phyloP scores from a whole-genome alignment of 2,329 filamentous ascomycete genomes.

The Trichoderma sp. region DNA sequence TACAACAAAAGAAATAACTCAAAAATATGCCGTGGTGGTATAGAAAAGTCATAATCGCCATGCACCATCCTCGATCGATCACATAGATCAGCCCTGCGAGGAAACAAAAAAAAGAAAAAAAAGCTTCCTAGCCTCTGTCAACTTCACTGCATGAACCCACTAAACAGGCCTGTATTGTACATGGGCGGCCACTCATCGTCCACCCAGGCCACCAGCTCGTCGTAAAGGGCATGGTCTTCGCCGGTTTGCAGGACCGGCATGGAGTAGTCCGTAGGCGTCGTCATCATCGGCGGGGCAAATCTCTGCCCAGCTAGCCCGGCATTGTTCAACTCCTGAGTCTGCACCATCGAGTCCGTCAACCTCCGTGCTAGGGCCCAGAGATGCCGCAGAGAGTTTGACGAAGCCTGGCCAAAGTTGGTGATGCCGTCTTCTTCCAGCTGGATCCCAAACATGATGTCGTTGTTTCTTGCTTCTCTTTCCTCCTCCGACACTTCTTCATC shows the following conservation, averaged over 20 bases:
- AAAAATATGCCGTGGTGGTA: neutral
- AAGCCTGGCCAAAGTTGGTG: slow-evolving; percentile 27
- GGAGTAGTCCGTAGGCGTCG: slow-evolving; percentile 27
- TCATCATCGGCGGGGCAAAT: slow-evolving; percentile 24
- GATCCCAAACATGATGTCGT: slow-evolving; percentile 41
- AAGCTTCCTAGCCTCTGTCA: neutral
- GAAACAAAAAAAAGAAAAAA: neutral
- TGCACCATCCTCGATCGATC: neutral
- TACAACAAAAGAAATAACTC: neutral
- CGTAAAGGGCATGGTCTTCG: slow-evolving; percentile 33
- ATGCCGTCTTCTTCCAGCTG: slow-evolving; percentile 42
- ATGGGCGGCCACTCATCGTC: slow-evolving; percentile 37
- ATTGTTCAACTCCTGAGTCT: slow-evolving; percentile 14
- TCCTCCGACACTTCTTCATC: slow-evolving; percentile 26
- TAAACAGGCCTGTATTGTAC: slow-evolving; percentile 28
- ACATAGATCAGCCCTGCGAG: neutral
- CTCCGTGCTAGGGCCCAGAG: slow-evolving; percentile 37
- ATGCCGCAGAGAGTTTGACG: slow-evolving; percentile 39
- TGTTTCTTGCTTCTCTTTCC: slow-evolving; percentile 24
- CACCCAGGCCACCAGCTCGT: slow-evolving; percentile 39
- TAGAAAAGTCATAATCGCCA: neutral
- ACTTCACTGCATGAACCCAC: slow-evolving; percentile 1
- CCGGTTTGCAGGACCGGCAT: slow-evolving; percentile 31
- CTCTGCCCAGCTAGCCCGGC: slow-evolving; percentile 24
- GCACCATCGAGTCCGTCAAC: slow-evolving; percentile 29